phyloP scores from a whole-genome alignment of 352 stramenopile genomes.

The Peronospora destructor region DNA sequence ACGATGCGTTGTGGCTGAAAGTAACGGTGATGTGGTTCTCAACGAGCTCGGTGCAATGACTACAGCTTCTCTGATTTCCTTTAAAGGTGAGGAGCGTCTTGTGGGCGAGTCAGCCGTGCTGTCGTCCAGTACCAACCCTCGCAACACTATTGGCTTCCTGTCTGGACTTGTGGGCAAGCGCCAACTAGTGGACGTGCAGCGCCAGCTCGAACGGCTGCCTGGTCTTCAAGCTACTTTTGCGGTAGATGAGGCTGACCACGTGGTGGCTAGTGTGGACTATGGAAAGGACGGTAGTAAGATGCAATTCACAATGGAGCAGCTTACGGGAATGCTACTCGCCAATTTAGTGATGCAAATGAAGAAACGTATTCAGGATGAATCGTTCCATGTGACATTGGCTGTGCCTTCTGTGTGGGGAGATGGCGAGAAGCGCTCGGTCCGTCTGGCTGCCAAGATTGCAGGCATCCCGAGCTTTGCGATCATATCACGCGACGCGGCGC shows the following conservation, averaged over 20 bases:
- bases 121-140: slow-evolving; percentile 75
- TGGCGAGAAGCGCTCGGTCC: slow-evolving; percentile 41
- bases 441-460: slow-evolving; percentile 49
- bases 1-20: slow-evolving; percentile 67
- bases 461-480: slow-evolving; percentile 47
- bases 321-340: slow-evolving; percentile 71
- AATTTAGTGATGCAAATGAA: slow-evolving; percentile 67
- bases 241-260: slow-evolving; percentile 19
- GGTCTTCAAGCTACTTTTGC: slow-evolving; percentile 48
- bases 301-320: slow-evolving; percentile 65
- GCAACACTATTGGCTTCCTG: slow-evolving; percentile 71
- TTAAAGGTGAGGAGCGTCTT: slow-evolving; percentile 79
- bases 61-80: slow-evolving; percentile 81
- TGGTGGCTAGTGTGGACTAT: slow-evolving; percentile 66
- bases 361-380: slow-evolving; percentile 37
- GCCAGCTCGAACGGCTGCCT: slow-evolving; percentile 34
- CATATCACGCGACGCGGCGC: slow-evolving; percentile 44
- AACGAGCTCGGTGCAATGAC: slow-evolving; percentile 87
- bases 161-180: slow-evolving; percentile 62
- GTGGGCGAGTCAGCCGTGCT: slow-evolving; percentile 82
- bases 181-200: slow-evolving; percentile 36
- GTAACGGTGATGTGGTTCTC: slow-evolving; percentile 73
- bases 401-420: slow-evolving; percentile 57
- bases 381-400: slow-evolving; percentile 57
- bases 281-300: slow-evolving; percentile 28